Evolutionary conservation across 1,284 basidiomycete species (phyloP), one percentile per base, ranked within the genome.

Genomic region (Pholiota adiposa): DNA sequence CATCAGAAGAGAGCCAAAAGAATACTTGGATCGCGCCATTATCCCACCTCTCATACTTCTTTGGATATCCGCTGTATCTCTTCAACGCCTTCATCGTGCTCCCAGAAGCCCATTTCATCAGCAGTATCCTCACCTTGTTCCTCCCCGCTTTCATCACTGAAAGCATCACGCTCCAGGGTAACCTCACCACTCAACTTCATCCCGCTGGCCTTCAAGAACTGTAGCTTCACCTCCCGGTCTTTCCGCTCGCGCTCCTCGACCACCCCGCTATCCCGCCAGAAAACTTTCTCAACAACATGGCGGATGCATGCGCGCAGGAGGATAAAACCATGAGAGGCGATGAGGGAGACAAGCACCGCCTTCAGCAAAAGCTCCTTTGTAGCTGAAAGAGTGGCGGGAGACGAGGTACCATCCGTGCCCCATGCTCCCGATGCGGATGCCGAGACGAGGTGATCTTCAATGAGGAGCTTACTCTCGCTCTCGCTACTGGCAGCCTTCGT

Each of bases 261-360:
- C 71, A 93, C 92, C 51, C 75, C 73, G 63, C 87, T 89, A 9
- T 86, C 88, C 56, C 81, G 80, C 93, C 93, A 96, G 61, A 91
- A 73, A 21, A 89, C 72, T 62, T 85, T 81, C 74, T 93, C 90
- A n/a, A 93, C 78, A 23, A 93, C 64, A 64, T 88, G 89, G 18
- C 87, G 77, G 56, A 94, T 83, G n/a, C 84, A 62, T 18, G 77
- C 79, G 4, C 88, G 82, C 49, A 92, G 70, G 31, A 93, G 64
- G 62, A 94, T 77, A 75, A 88, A 95, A n/a, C 83, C 88, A 73
- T 97, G 95, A 41, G 87, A 90, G 12, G 93, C 89, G 2, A 84
- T 81, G 44, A 97, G 81, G 1, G 93, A 90, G 40, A 94, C 79
- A 33, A 96, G 77, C 21, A 89, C 75, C 23, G 94, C 88, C 18